Evolutionary conservation across 2,329 filamentous ascomycete species (phyloP).

Genomic region (Orbilia javanica): DNA sequence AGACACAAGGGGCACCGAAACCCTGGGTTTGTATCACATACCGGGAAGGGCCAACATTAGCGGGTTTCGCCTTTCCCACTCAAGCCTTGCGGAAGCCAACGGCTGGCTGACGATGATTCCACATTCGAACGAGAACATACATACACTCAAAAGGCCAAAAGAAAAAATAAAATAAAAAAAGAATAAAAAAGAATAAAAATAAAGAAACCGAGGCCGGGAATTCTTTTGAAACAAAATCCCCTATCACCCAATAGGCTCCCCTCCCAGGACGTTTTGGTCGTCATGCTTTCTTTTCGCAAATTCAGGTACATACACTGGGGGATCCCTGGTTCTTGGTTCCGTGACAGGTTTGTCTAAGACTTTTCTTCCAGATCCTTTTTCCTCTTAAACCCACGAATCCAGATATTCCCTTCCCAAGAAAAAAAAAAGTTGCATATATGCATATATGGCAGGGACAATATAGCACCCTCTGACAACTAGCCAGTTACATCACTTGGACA

Average conservation of each 20-base stretch:
- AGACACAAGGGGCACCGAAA: neutral
- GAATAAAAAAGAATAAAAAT: slow-evolving; percentile 4
- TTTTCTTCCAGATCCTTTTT: slow-evolving; percentile 1
- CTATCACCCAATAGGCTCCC: slow-evolving; percentile 45
- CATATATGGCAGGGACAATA: neutral
- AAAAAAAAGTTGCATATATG: neutral
- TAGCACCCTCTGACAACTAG: neutral
- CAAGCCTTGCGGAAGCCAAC: slow-evolving; percentile 37
- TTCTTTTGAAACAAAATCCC: slow-evolving; percentile 19
- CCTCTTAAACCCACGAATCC: neutral
- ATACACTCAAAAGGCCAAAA: neutral
- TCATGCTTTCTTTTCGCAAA: slow-evolving; percentile 14
- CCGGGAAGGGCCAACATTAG: slow-evolving; percentile 8
- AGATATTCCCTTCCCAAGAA: neutral
- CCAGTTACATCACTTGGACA: slow-evolving; percentile 1
- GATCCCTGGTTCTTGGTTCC: slow-evolving; percentile 14
- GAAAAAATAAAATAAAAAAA: slow-evolving; percentile 5
- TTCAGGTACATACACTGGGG: slow-evolving; percentile 7
- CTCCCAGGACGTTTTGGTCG: slow-evolving; percentile 31
- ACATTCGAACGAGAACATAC: too few species aligned
- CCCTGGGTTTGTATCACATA: slow-evolving; percentile 12
- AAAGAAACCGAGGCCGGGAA: slow-evolving; percentile 31
- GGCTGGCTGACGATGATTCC: neutral
- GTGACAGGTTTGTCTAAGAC: slow-evolving; percentile 56
- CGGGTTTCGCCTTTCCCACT: slow-evolving; percentile 21